Evolutionary conservation across 2,329 filamentous ascomycete genomes (phyloP).

Genomic region (Penicillium polonicum): DNA sequence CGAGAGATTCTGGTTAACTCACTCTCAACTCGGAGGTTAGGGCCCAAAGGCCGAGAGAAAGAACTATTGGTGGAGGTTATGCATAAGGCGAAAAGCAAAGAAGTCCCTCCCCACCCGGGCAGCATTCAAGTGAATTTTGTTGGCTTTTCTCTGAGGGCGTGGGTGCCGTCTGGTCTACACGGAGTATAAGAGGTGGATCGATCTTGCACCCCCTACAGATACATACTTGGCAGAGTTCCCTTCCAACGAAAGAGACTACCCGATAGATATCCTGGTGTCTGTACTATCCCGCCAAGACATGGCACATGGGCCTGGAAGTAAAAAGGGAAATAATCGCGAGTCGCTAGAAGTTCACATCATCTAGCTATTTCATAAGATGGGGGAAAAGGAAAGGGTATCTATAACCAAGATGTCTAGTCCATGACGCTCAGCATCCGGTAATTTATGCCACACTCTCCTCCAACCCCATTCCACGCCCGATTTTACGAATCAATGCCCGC

Average conservation of each 20-base stretch:
- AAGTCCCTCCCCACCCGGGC: not conserved
- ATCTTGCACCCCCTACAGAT: not conserved
- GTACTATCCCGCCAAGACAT: no score
- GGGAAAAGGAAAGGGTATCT: conserved; percentile 14
- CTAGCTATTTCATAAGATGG: not conserved
- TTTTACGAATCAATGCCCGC: conserved; percentile 47
- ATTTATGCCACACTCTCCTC: conserved; percentile 25
- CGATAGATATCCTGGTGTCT: no score
- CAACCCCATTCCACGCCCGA: conserved; percentile 47
- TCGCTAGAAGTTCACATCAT: not conserved
- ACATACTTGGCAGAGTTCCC: no score
- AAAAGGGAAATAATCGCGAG: not conserved
- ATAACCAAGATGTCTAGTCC: not conserved
- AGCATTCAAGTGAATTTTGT: not conserved
- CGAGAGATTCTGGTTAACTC: no score
- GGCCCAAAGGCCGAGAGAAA: no score
- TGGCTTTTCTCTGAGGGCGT: not conserved
- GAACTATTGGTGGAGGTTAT: not conserved
- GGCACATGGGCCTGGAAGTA: no score
- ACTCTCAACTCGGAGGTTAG: no score
- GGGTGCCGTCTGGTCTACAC: not conserved
- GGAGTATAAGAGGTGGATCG: not conserved
- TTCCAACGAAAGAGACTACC: no score
- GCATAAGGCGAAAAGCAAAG: not conserved
- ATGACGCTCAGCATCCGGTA: not conserved